Base-by-base conservation (phyloP, 352 stramenopile genomes). In the Phytophthora hybrid region DNA sequence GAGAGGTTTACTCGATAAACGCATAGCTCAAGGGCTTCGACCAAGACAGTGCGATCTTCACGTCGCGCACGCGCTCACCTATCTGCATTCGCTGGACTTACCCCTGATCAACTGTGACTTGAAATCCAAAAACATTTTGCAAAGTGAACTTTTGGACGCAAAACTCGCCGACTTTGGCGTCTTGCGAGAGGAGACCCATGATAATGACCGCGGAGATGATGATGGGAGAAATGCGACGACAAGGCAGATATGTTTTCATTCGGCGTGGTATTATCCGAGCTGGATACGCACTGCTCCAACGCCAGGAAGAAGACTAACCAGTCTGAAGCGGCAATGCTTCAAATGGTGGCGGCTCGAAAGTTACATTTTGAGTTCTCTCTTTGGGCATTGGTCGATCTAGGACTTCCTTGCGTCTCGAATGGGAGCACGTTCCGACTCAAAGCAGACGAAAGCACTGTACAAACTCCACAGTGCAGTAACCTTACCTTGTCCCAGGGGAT, bases 121-220 rank as follows among this genome's bases (percentile, higher is more conserved):
- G 49, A 92, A 92, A 63, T 91, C 80, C 4, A 79, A 81, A 10
- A 91, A 92, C 49, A 68, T 92, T 37, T 61, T 91, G 47, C 64
- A 90, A 6, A 71, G 53, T 10, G 29, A n/a, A 13, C 46, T 66
- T 13, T 52, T 80, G 29, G 73, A 82, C 13, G 73, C 76, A 10
- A 86, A 81, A 39, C 47, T 86, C 23, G 81, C 74, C 9, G 79
- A 87, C 69, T 87, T 87, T 72, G 76, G 73, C 8, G 59, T 61
- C 1, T 71, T 63, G 1, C 54, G 72, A 0, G 32, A 63, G 8
- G n/a, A n/a, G n/a, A n/a, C n/a, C 62, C 18, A 29, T 34, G 23
- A 78, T 63, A 14, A 77, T 82, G 72, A 80, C 76, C 0, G 72
- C 76, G 0, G 76, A 68, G 6, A 67, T 81, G 14, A 61, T 71